Conservation (phyloP, 106 monocot species). For the Gastrodia elata region DNA sequence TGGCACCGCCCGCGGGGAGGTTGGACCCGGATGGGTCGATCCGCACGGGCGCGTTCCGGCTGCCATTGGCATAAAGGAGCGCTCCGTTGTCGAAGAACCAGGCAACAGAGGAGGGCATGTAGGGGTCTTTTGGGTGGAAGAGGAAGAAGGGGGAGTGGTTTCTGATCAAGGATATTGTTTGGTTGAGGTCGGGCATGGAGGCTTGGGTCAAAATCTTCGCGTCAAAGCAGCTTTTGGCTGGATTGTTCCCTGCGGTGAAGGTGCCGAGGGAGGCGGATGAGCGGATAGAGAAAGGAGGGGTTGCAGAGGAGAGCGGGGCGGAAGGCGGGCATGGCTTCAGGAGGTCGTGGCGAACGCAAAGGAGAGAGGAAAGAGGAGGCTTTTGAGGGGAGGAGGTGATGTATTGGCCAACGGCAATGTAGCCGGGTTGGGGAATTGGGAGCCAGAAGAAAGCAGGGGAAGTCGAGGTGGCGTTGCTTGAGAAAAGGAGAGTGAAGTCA, state of each 20-base stretch:
- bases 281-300: conserved; percentile 19
- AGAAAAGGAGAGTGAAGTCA: conserved; percentile 43
- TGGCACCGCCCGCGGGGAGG: conserved; percentile 65
- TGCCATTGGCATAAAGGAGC: conserved; percentile 42
- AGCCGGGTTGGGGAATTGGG: conserved; percentile 55
- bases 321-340: conserved; percentile 39
- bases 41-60: conserved; percentile 5
- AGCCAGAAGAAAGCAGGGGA: conserved; percentile 67
- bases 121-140: conserved; percentile 56
- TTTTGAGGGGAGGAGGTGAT: conserved; percentile 60
- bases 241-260: conserved; percentile 16
- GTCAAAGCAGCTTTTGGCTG: neutral
- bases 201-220: neutral
- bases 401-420: conserved; percentile 46
- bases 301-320: conserved; percentile 21
- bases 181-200: conserved; percentile 52
- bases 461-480: conserved; percentile 11
- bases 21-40: conserved; percentile 38
- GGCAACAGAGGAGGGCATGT: conserved; percentile 56
- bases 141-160: conserved; percentile 49
- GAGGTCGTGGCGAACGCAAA: conserved; percentile 53
- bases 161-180: conserved; percentile 34
- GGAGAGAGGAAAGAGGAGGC: conserved; percentile 33
- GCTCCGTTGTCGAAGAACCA: conserved; percentile 86
- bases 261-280: conserved; percentile 46